Base-by-base conservation (phyloP, 306 rosid genomes). In the Lupinus albus region DNA sequence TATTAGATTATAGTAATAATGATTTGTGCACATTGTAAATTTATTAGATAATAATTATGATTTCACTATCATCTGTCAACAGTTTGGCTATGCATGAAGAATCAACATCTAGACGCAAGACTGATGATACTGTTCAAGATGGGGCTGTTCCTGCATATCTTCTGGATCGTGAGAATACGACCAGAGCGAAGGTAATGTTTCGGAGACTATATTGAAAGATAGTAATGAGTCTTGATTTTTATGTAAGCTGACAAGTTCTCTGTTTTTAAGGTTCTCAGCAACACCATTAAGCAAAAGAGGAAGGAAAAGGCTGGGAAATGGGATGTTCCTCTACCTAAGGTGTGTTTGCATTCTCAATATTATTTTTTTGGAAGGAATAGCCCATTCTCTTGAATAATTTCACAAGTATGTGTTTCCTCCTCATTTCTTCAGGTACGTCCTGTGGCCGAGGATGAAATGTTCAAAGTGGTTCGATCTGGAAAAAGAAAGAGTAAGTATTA, bases 271-370 rank as follows among this genome's bases (percentile, higher is more conserved):
- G 83, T 86, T 78, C 95, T 92, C 17, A 92, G 95, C 84, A 89
- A 92, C 73, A 89, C 98, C 16, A 74, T 92, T 61, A 89, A 92
- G 95, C 96, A 89, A 80, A 92, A 92, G 73, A 78, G 96, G 78
- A 92, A 92, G 71, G 98, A 92, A 81, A 92, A 86, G 69, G 96
- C 98, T 67, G 98, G 98, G 38, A 92, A 89, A 76, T 92, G 98
- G 95, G 98, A 89, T 80, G 98, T 92, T 17, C 98, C 98, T 62
- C 79, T 92, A 16, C 96, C 98, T 16, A 89, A 92, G 93, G 97
- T 88, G 72, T 74, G 70, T 47, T 12, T 25, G n/a, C 0, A 5
- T 52, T 49, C 38, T n/a, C n/a, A n/a, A n/a, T n/a, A n/a, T n/a
- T n/a, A n/a, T n/a, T n/a, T n/a, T n/a, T n/a, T n/a, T n/a, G n/a